Percentiles rank a stretch among this genome's conserved stretches.
Evolutionary conservation across 2,329 filamentous ascomycete genomes (phyloP).

Genomic region (Phialemonium atrogriseum): DNA sequence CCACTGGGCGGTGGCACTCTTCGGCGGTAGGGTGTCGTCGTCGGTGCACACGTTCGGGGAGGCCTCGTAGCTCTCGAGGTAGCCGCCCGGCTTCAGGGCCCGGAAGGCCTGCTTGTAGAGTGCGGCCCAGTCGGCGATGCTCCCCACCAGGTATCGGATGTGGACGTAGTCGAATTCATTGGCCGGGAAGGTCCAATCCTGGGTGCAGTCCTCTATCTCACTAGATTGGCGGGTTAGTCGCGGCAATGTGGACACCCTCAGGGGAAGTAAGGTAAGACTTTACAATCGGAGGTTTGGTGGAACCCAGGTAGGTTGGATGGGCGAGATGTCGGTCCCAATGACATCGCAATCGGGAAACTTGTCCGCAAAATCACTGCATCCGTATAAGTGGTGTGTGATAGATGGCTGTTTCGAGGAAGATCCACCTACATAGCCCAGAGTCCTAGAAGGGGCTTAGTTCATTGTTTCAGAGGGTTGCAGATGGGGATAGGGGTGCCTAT

Average conservation of each 20-base stretch:
- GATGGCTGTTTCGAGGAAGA: too few species aligned
- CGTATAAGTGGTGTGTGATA: too few species aligned
- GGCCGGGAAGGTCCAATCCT: not conserved
- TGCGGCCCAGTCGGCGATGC: slow-evolving; percentile 9
- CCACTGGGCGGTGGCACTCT: slow-evolving; percentile 28
- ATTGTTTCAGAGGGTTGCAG: too few species aligned
- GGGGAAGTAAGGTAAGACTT: too few species aligned
- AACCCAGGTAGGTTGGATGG: slow-evolving; percentile 1
- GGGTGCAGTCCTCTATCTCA: not conserved
- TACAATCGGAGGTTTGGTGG: slow-evolving; percentile 1
- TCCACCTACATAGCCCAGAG: too few species aligned
- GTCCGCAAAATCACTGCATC: too few species aligned
- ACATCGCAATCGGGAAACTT: not conserved
- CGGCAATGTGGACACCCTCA: too few species aligned
- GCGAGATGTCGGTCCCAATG: not conserved
- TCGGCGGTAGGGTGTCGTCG: slow-evolving; percentile 35
- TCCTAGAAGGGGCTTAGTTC: too few species aligned
- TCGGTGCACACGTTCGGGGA: slow-evolving; percentile 26
- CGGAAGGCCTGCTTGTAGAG: slow-evolving; percentile 12
- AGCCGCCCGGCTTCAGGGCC: slow-evolving; percentile 13
- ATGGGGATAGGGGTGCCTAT: too few species aligned
- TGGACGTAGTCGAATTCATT: slow-evolving; percentile 2
- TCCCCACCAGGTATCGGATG: not conserved
- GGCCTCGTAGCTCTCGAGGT: slow-evolving; percentile 10
- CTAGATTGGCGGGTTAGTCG: too few species aligned